Percentiles rank a stretch among this genome's conserved stretches.
Evolutionary conservation across 768 basidiomycete genomes (phyloP).

Genomic region (Russula ochroleuca): DNA sequence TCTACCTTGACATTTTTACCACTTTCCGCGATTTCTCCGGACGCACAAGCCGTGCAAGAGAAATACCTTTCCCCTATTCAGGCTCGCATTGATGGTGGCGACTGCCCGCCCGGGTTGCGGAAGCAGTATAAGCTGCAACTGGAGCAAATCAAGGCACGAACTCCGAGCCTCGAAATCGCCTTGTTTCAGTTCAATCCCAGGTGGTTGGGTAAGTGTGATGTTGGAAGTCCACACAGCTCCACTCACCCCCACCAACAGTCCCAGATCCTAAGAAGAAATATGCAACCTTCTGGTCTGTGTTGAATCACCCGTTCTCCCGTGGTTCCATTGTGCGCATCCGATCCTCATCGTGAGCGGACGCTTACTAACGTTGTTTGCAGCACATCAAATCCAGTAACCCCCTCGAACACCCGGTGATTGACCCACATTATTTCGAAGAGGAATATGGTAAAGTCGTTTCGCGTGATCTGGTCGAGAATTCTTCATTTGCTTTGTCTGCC

Average conservation of each 20-base stretch:
- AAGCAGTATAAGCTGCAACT: slow-evolving; percentile 24
- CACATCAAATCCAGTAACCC: slow-evolving; percentile 26
- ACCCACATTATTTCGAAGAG: slow-evolving; percentile 28
- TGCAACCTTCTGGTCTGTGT: not conserved
- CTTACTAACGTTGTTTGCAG: slow-evolving; percentile 8
- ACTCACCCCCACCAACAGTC: not conserved
- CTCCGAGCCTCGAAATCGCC: slow-evolving; percentile 16
- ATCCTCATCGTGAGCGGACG: not conserved
- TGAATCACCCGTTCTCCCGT: slow-evolving; percentile 24
- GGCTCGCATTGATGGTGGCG: slow-evolving; percentile 1
- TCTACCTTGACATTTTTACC: slow-evolving; percentile 16
- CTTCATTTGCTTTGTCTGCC: not conserved
- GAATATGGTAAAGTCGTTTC: slow-evolving; percentile 20
- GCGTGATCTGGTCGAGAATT: not conserved
- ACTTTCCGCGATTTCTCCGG: slow-evolving; percentile 6
- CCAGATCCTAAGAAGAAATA: slow-evolving; percentile 18
- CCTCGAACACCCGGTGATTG: slow-evolving; percentile 18
- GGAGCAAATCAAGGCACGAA: slow-evolving; percentile 8
- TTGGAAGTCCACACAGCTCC: too few relatives aligned
- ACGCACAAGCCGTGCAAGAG: slow-evolving; percentile 12
- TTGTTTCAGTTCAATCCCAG: not conserved
- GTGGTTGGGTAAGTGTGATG: not conserved
- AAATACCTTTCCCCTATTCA: slow-evolving; percentile 14
- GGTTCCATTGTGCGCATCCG: slow-evolving; percentile 25
- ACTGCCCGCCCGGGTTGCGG: slow-evolving; percentile 14